Conservation (phyloP, 352 stramenopile genomes). For the Pythium apleroticum region DNA sequence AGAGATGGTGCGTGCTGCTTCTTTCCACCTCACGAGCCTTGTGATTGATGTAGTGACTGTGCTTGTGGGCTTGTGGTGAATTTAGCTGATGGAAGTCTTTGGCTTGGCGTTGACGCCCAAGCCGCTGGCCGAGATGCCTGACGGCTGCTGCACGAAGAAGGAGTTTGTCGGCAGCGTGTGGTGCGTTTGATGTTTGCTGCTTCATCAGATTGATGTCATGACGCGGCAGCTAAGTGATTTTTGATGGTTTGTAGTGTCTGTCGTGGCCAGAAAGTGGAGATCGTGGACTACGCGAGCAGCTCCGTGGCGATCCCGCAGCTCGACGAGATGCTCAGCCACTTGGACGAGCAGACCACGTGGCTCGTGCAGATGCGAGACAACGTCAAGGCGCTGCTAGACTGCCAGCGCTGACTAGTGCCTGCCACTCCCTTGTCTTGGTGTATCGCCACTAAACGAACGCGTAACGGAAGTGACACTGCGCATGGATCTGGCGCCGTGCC, state of each 20-base stretch:
- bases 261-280: slow-evolving; percentile 75
- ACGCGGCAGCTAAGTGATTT: too few species aligned
- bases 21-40: too few species aligned
- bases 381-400: slow-evolving; percentile 69
- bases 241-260: slow-evolving; percentile 47
- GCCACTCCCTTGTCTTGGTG: too few species aligned
- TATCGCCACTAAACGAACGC: not conserved
- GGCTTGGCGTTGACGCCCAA: slow-evolving; percentile 61
- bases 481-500: too few species aligned
- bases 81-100: slow-evolving; percentile 78
- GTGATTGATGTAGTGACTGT: too few species aligned
- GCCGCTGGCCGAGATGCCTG: slow-evolving; percentile 44
- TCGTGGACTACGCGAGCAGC: slow-evolving; percentile 69
- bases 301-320: slow-evolving; percentile 71
- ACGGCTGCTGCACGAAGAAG: slow-evolving; percentile 71
- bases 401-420: slow-evolving; percentile 24
- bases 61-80: too few species aligned
- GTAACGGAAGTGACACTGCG: too few species aligned
- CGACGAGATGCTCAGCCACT: slow-evolving; percentile 72
- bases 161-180: slow-evolving; percentile 80
- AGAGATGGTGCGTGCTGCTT: slow-evolving; percentile 53
- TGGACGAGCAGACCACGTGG: slow-evolving; percentile 65
- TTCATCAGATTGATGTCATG: too few species aligned
- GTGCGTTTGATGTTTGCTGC: slow-evolving; percentile 34
- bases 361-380: slow-evolving; percentile 75